These are phyloP conservation scores for Quercus engelmannii DNA, from an alignment of 306 rosid species.

Conservation along the genomic window DNA sequence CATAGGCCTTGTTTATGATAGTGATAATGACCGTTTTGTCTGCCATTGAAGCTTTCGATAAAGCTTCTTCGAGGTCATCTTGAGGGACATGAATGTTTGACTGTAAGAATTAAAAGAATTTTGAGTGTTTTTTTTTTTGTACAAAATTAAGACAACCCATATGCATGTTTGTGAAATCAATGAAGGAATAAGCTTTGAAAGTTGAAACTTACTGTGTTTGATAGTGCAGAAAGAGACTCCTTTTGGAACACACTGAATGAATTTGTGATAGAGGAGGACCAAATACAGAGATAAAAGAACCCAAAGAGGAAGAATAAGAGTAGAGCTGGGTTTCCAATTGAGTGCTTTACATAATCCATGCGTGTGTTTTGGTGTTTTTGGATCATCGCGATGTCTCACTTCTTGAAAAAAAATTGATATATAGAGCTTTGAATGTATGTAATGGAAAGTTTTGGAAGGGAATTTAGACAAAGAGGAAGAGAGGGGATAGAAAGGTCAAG, in stretches of 20 bases:
- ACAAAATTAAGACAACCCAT: background rate
- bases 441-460: background rate
- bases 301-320: constrained; percentile 31
- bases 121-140: background rate
- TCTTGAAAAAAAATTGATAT: background rate
- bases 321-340: constrained; percentile 17
- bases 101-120: background rate
- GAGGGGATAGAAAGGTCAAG: background rate
- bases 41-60: constrained; percentile 51
- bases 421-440: background rate
- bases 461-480: too few species aligned
- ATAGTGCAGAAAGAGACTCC: background rate
- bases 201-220: constrained; percentile 27
- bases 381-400: too few species aligned
- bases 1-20: constrained; percentile 64
- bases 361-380: background rate
- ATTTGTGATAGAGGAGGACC: constrained; percentile 33
- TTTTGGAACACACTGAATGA: constrained; percentile 13
- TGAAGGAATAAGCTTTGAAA: background rate
- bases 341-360: constrained; percentile 30
- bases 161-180: background rate
- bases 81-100: background rate
- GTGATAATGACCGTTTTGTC: constrained; percentile 66
- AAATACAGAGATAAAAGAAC: constrained; percentile 20
- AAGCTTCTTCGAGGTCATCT: constrained; percentile 43